A percentile compares a stretch with the other conserved stretches of the same genome.
These are phyloP conservation scores for Aquilaria malaccensis DNA, from an alignment of 345 rosid species.

Conservation along the genomic window DNA sequence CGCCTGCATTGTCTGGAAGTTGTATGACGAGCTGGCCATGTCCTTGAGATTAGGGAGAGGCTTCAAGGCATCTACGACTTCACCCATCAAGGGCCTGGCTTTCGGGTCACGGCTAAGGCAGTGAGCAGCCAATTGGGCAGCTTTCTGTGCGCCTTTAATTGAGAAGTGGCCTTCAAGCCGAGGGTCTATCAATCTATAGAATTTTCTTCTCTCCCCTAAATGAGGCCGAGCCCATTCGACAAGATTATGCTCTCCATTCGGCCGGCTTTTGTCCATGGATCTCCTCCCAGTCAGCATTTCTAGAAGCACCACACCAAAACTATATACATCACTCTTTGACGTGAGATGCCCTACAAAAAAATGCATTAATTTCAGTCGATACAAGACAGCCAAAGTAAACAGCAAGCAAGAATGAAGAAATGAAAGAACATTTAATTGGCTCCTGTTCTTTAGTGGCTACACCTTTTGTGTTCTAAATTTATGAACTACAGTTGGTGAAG, in stretches of 20 bases:
- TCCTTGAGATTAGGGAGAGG: slow-evolving; percentile 84
- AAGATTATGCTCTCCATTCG: slow-evolving; percentile 89
- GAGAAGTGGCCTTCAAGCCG: slow-evolving; percentile 95
- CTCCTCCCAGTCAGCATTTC: slow-evolving; percentile 81
- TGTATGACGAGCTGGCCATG: slow-evolving; percentile 79
- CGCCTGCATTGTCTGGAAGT: slow-evolving; percentile 56
- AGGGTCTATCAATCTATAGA: slow-evolving; percentile 70
- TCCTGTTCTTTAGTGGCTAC: not conserved
- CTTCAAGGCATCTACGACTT: slow-evolving; percentile 64
- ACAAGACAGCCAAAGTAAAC: too few species aligned
- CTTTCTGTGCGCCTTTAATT: slow-evolving; percentile 82
- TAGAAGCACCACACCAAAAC: slow-evolving; percentile 82
- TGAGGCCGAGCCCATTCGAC: slow-evolving; percentile 93
- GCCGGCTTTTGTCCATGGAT: slow-evolving; percentile 85
- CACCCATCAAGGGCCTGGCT: slow-evolving; percentile 88
- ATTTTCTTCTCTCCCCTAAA: slow-evolving; percentile 72
- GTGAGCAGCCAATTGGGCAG: slow-evolving; percentile 68
- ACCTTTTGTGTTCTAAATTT: too few species aligned
- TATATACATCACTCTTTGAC: slow-evolving; percentile 80
- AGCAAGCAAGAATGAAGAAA: too few species aligned
- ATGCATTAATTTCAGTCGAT: not conserved
- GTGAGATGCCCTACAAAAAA: slow-evolving; percentile 52
- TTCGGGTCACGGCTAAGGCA: slow-evolving; percentile 94
- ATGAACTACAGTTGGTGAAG: too few species aligned
- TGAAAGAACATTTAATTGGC: slow-evolving; percentile 5